phyloP scores from a whole-genome alignment of 805 yeast species.

The Metschnikowia hibisci region DNA sequence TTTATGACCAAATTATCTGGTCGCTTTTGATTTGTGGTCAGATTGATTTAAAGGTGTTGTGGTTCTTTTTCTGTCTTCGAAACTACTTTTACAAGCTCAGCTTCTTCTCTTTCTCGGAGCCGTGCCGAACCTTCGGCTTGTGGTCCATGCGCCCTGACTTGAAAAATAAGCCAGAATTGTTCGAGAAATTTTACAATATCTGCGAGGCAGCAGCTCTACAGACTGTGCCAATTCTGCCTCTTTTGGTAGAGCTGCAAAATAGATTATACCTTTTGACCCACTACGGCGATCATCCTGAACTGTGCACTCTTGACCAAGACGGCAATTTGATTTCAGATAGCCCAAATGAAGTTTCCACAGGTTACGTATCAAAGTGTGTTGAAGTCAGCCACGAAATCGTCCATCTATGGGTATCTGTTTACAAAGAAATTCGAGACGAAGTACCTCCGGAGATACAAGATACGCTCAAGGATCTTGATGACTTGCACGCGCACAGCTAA shows the following conservation, averaged over 20 bases:
- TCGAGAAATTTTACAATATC: slow-evolving; percentile 4
- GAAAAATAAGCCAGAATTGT: slow-evolving; percentile 3
- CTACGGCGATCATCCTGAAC: not conserved
- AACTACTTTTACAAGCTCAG: slow-evolving; percentile 4
- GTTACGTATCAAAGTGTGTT: not conserved
- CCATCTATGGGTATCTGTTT: slow-evolving; percentile 6
- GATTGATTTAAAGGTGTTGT: slow-evolving; percentile 4
- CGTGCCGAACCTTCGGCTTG: slow-evolving; percentile 1
- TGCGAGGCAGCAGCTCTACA: not conserved
- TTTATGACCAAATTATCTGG: slow-evolving; percentile 18
- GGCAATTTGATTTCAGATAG: not conserved
- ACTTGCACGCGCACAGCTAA: slow-evolving; percentile 3
- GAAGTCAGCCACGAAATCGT: slow-evolving; percentile 1
- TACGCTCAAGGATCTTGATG: not conserved
- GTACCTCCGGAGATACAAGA: slow-evolving; percentile 5
- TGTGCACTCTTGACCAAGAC: not conserved
- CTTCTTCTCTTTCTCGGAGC: slow-evolving; percentile 6
- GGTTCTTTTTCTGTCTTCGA: slow-evolving; percentile 11
- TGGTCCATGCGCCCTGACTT: slow-evolving; percentile 4
- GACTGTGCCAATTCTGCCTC: slow-evolving; percentile 1
- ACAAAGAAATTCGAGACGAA: slow-evolving; percentile 5
- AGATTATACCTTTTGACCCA: not conserved
- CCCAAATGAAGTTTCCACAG: not conserved
- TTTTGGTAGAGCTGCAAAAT: slow-evolving; percentile 4
- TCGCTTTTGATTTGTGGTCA: slow-evolving; percentile 15